Percentiles rank a stretch among this genome's conserved stretches.
Evolutionary conservation across 2,329 filamentous ascomycete species (phyloP).

Genomic region (Colletotrichum theobromicola): DNA sequence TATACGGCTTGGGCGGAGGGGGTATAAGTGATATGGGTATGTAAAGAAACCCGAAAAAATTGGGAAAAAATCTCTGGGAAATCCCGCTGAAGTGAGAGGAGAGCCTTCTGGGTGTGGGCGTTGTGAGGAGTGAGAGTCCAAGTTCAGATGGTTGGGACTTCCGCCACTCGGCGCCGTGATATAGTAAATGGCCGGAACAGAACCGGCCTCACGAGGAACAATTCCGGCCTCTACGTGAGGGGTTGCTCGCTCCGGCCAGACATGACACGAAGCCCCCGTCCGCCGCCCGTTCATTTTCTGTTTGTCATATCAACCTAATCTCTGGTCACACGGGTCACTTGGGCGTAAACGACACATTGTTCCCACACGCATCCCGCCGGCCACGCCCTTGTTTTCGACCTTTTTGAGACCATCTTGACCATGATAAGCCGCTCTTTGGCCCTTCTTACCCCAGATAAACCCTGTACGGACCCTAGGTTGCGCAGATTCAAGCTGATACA

Average conservation of each 20-base stretch:
- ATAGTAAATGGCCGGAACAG: slow-evolving; percentile 53
- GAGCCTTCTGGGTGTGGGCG: slow-evolving; percentile 6
- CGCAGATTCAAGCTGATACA: neutral
- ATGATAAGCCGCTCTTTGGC: slow-evolving; percentile 1
- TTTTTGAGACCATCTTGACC: neutral
- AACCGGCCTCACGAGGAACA: neutral
- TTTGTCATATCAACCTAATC: slow-evolving; percentile 24
- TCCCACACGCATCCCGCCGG: neutral
- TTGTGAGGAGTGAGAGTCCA: slow-evolving; percentile 15
- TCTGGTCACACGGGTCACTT: slow-evolving; percentile 14
- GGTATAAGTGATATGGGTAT: slow-evolving; percentile 7
- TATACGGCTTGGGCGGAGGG: neutral
- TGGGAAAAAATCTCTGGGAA: neutral
- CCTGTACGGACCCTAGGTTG: neutral
- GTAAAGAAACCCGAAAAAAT: slow-evolving; percentile 6
- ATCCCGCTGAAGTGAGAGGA: neutral
- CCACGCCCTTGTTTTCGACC: neutral
- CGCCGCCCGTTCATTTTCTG: slow-evolving; percentile 17
- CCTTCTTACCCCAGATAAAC: neutral
- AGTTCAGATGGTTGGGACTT: slow-evolving; percentile 4
- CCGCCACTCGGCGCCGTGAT: slow-evolving; percentile 39
- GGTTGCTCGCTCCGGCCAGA: slow-evolving; percentile 13
- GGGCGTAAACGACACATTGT: neutral
- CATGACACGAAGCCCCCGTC: slow-evolving; percentile 15
- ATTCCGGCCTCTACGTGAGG: slow-evolving; percentile 43